Conservation (phyloP, 2,329 filamentous ascomycete species). For the Fusarium newnesense region DNA sequence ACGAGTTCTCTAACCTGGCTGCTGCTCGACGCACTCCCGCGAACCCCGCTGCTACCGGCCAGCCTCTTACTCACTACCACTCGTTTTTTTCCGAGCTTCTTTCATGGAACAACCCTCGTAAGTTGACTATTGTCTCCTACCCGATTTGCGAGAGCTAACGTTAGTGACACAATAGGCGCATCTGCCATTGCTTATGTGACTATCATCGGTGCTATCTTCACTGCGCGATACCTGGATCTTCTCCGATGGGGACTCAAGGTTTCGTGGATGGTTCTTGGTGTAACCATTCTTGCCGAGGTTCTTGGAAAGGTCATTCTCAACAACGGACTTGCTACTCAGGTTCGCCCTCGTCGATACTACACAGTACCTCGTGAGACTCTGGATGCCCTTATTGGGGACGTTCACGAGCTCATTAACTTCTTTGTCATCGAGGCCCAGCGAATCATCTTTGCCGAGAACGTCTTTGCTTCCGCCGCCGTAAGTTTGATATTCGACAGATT, state of each 20-base stretch:
- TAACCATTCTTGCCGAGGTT: constrained; percentile 70
- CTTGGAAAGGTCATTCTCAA: constrained; percentile 70
- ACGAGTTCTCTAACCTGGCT: constrained; percentile 68
- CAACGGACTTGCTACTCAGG: constrained; percentile 71
- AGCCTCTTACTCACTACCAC: constrained; percentile 75
- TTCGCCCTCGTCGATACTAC: constrained; percentile 75
- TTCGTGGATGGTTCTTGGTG: constrained; percentile 69
- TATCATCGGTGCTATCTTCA: constrained; percentile 69
- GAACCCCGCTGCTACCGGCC: constrained; percentile 66
- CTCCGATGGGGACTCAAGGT: constrained; percentile 73
- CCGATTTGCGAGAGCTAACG: constrained; percentile 25
- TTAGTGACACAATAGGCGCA: constrained; percentile 57
- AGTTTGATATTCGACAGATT: constrained; percentile 47
- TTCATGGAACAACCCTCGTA: constrained; percentile 76
- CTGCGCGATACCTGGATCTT: constrained; percentile 72
- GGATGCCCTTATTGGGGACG: constrained; percentile 69
- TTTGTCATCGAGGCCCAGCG: constrained; percentile 76
- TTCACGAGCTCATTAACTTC: constrained; percentile 77
- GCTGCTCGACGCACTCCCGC: constrained; percentile 65
- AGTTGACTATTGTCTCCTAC: constrained; percentile 43
- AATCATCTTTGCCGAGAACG: constrained; percentile 75
- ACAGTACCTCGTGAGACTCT: constrained; percentile 71
- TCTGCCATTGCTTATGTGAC: constrained; percentile 72
- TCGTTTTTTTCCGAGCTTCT: constrained; percentile 76
- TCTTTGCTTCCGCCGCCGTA: constrained; percentile 68